phyloP scores from a whole-genome alignment of 2,329 filamentous ascomycete genomes.

The Pseudopyrenochaeta lycopersici region DNA sequence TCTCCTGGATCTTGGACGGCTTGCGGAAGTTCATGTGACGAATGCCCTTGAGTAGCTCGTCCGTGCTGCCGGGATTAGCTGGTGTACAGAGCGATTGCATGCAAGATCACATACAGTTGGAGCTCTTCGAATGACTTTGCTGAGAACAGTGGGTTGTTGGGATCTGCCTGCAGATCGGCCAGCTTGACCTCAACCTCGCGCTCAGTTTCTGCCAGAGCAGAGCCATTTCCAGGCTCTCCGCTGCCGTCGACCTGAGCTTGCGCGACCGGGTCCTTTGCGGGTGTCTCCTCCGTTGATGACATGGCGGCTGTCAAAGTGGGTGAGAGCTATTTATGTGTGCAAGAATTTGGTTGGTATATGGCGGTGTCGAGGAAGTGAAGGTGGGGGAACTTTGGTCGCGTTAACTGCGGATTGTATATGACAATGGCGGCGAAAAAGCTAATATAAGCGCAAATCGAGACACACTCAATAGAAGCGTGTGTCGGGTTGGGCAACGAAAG shows the following conservation, averaged over 20 bases:
- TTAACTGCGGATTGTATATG: not conserved
- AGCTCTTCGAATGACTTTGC: constrained; percentile 85
- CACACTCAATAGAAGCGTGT: not conserved
- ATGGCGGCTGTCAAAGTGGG: constrained; percentile 7
- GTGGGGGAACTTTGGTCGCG: not conserved
- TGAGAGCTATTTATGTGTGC: not conserved
- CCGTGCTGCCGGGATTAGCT: constrained; percentile 28
- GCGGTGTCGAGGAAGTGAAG: not conserved
- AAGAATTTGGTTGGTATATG: not conserved
- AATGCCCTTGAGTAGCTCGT: constrained; percentile 67
- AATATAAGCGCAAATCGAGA: not conserved
- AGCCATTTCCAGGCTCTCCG: constrained; percentile 49
- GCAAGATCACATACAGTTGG: constrained; percentile 68
- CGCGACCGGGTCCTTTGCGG: constrained; percentile 19
- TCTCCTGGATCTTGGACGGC: constrained; percentile 98
- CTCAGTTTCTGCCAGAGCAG: constrained; percentile 71
- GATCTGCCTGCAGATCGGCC: constrained; percentile 85
- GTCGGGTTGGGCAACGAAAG: constrained; percentile 6
- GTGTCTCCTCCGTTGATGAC: constrained; percentile 11
- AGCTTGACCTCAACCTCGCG: constrained; percentile 94
- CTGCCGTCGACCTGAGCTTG: constrained; percentile 58
- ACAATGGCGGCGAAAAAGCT: not conserved
- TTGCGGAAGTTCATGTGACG: constrained; percentile 90
- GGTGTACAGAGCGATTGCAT: not conserved
- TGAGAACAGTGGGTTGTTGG: constrained; percentile 87